These are phyloP conservation scores for Malania oleifera DNA, from an alignment of 164 flowering plant genomes.

Conservation along the genomic window DNA sequence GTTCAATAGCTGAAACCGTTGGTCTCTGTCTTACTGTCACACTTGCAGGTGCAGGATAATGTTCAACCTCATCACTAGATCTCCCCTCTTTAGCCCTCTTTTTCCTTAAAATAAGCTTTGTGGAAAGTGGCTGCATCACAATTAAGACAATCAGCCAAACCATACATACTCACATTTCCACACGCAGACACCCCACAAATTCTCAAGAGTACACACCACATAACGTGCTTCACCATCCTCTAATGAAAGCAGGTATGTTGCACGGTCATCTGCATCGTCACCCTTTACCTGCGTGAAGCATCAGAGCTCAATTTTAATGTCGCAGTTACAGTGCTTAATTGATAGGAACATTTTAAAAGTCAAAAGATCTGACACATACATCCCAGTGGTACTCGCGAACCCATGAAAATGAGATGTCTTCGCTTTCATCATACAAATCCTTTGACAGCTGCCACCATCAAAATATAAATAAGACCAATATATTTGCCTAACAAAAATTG, in stretches of 20 bases:
- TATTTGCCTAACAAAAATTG: not conserved
- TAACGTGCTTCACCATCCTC: conserved; percentile 81
- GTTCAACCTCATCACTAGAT: conserved; percentile 71
- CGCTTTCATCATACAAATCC: conserved; percentile 75
- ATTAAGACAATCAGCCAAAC: conserved; percentile 2
- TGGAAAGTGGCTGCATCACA: conserved; percentile 81
- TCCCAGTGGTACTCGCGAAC: conserved; percentile 93
- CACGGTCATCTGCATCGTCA: conserved; percentile 77
- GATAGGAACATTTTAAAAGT: not conserved
- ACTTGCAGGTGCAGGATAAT: conserved; percentile 69
- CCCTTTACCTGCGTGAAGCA: conserved; percentile 66
- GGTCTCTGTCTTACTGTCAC: conserved; percentile 71
- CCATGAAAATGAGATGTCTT: conserved; percentile 80
- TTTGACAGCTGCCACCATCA: conserved; percentile 59
- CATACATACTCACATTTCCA: not conserved
- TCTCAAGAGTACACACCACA: conserved; percentile 48
- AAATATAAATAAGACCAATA: conserved; percentile 7
- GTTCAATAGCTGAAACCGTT: conserved; percentile 43
- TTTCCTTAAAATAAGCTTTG: conserved; percentile 71
- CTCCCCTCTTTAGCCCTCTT: conserved; percentile 87
- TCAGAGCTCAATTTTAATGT: conserved; percentile 8
- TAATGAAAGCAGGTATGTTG: conserved; percentile 73
- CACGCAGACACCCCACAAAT: not conserved
- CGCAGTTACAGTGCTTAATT: not conserved
- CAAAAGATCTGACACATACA: conserved; percentile 51